Percentiles rank a stretch among this genome's conserved stretches.
phyloP scores from a whole-genome alignment of 139 green algal genomes.

The Ettlia oleoabundans region DNA sequence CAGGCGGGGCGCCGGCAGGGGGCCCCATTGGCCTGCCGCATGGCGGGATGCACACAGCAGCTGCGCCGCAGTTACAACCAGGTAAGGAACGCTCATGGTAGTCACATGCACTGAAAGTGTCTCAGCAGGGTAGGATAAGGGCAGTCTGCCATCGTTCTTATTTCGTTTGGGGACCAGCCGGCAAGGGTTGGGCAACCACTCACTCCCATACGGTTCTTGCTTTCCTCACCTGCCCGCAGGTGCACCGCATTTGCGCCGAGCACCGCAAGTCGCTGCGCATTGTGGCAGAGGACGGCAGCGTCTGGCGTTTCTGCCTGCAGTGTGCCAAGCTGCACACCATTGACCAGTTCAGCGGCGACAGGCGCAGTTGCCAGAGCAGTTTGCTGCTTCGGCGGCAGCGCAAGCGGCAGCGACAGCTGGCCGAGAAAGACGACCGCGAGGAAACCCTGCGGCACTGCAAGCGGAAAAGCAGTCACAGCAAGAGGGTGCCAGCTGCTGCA shows the following conservation, averaged over 20 bases:
- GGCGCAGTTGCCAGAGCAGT: background rate
- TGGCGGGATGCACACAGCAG: background rate
- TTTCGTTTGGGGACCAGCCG: too few species aligned
- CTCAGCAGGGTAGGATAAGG: too few species aligned
- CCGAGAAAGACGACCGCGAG: background rate
- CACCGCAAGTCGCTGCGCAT: background rate
- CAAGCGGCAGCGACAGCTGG: background rate
- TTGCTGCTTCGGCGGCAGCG: background rate
- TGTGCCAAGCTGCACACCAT: background rate
- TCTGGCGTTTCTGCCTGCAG: background rate
- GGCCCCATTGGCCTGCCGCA: background rate
- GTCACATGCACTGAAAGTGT: background rate
- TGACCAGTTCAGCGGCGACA: background rate
- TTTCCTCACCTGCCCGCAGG: background rate
- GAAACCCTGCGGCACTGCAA: background rate
- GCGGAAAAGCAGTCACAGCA: background rate
- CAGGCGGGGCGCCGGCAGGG: background rate
- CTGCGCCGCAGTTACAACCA: slow-evolving; percentile 3
- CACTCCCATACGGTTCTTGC: too few species aligned
- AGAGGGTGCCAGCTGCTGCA: background rate
- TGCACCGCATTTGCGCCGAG: background rate
- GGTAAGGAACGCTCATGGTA: background rate
- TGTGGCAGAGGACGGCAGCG: background rate
- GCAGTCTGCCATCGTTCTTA: too few species aligned
- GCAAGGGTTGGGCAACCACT: too few species aligned